Evolutionary conservation across 495 filamentous ascomycete genomes (phyloP).

Genomic region (Xylaria curta): DNA sequence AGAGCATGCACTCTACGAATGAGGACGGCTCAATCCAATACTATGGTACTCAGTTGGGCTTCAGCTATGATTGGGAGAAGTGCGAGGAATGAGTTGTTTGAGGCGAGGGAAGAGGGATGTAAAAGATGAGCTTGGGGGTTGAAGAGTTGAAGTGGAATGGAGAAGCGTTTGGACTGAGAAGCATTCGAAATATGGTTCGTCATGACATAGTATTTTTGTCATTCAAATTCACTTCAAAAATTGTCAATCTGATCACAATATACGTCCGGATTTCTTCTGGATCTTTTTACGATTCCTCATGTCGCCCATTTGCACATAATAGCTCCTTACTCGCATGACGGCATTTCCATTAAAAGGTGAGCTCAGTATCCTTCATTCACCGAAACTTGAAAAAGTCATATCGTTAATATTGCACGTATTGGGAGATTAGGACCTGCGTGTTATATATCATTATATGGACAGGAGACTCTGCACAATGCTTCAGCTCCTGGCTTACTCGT

Average conservation of each 20-base stretch:
- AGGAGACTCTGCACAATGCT: too few relatives aligned
- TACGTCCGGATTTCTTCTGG: neutral
- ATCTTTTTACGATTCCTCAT: too few relatives aligned
- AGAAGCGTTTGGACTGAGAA: neutral
- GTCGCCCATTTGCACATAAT: too few relatives aligned
- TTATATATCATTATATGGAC: too few relatives aligned
- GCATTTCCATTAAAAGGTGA: neutral
- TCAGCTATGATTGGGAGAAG: slow-evolving; percentile 26
- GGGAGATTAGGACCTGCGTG: too few relatives aligned
- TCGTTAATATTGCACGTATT: too few relatives aligned
- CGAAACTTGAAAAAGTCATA: too few relatives aligned
- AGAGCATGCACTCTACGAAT: neutral
- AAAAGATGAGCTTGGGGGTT: neutral
- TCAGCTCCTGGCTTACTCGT: too few relatives aligned
- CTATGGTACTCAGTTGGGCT: slow-evolving; percentile 19
- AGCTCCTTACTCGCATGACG: too few relatives aligned
- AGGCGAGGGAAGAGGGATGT: neutral
- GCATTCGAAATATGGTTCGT: neutral
- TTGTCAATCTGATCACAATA: neutral
- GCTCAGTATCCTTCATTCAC: too few relatives aligned
- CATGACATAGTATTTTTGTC: neutral
- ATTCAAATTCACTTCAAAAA: neutral
- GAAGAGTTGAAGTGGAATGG: neutral
- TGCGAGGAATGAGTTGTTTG: neutral
- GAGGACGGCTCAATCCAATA: slow-evolving; percentile 1